A percentile compares a stretch with the other conserved stretches of the same genome.
phyloP scores from a whole-genome alignment of 2,329 filamentous ascomycete species.

The Periconia digitata region DNA sequence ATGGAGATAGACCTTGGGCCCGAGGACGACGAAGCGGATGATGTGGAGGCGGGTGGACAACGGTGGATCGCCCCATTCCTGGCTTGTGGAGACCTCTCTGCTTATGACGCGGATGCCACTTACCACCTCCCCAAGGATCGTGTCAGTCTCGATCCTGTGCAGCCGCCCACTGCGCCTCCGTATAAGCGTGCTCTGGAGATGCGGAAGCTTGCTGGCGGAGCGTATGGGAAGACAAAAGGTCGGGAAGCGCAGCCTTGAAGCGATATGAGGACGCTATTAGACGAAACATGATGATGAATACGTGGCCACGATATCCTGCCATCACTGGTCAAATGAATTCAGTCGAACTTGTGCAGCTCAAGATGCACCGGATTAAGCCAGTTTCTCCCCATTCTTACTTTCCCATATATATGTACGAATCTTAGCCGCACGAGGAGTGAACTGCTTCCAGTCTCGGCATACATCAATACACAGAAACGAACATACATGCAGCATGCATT shows the following conservation, averaged over 20 bases:
- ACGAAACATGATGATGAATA: not conserved
- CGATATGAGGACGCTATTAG: not conserved
- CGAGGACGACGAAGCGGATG: conserved; percentile 40
- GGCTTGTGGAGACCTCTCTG: conserved; percentile 93
- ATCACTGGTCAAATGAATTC: not conserved
- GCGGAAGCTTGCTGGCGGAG: conserved; percentile 72
- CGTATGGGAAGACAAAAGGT: conserved; percentile 70
- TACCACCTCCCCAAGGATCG: conserved; percentile 86
- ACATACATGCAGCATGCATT: too few relatives aligned
- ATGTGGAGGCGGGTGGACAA: conserved; percentile 47
- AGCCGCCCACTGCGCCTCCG: conserved; percentile 92
- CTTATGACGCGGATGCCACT: conserved; percentile 93
- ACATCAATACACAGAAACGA: too few relatives aligned
- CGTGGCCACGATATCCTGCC: not conserved
- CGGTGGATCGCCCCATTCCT: conserved; percentile 94
- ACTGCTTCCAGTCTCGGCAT: too few relatives aligned
- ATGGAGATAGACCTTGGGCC: conserved; percentile 51
- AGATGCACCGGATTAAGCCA: too few relatives aligned
- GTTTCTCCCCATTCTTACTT: too few relatives aligned
- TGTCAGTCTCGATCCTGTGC: conserved; percentile 85
- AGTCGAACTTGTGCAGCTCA: not conserved
- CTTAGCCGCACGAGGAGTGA: too few relatives aligned
- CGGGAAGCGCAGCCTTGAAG: conserved; percentile 1
- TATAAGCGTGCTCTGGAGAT: conserved; percentile 91
- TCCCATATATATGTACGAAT: too few relatives aligned